A percentile compares a stretch with the other conserved stretches of the same genome.
Conservation (phyloP, 306 rosid genomes). For the Abrus precatorius region DNA sequence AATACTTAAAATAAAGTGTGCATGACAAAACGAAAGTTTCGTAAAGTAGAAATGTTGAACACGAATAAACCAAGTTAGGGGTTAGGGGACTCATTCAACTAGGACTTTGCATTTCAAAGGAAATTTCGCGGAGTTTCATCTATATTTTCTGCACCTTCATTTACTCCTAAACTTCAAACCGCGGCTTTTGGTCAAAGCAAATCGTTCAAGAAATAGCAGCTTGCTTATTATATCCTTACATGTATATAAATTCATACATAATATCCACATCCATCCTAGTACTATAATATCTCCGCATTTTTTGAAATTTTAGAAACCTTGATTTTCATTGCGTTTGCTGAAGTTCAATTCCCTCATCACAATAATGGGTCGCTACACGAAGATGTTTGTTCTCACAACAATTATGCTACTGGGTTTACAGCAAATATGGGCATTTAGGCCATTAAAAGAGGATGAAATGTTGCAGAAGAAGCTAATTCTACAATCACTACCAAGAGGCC, state of each 20-base stretch:
- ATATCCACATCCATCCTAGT: not conserved
- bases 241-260: not conserved
- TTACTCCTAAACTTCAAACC: constrained; percentile 27
- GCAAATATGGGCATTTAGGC: constrained; percentile 41
- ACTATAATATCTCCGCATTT: not conserved
- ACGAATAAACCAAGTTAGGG: constrained; percentile 18
- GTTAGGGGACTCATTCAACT: constrained; percentile 53
- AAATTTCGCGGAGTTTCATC: constrained; percentile 33
- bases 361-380: constrained; percentile 39
- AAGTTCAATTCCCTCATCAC: not conserved
- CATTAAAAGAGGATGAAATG: constrained; percentile 38
- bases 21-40: constrained; percentile 24
- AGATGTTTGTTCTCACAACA: constrained; percentile 38
- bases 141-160: not conserved
- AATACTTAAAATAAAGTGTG: not conserved
- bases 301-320: not conserved
- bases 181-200: constrained; percentile 38
- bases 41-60: constrained; percentile 11
- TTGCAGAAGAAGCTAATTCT: not conserved
- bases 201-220: not conserved
- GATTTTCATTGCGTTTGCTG: too few relatives aligned
- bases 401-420: constrained; percentile 36
- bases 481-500: constrained; percentile 51
- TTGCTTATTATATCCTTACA: not conserved
- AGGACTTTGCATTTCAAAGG: not conserved